These are phyloP conservation scores for Cubamyces sp. DNA, from an alignment of 768 basidiomycete species.

Conservation along the genomic window DNA sequence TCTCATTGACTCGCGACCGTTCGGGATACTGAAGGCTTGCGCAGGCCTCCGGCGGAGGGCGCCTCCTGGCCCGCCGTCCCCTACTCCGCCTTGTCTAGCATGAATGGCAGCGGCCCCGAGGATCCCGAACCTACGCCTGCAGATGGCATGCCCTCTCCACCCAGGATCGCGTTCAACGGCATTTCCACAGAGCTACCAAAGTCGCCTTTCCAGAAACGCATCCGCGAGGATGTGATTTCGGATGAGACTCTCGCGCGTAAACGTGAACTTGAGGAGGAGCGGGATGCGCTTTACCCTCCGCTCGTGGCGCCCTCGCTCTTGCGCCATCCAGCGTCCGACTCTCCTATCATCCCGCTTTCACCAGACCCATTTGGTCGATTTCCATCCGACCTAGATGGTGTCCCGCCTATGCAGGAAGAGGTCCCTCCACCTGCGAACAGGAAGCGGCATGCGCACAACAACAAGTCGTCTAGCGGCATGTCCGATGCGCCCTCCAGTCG, in stretches of 20 bases:
- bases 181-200: slow-evolving; percentile 64
- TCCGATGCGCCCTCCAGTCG: slow-evolving; percentile 44
- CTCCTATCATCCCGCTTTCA: slow-evolving; percentile 79
- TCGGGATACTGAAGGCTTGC: slow-evolving; percentile 17
- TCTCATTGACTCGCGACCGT: slow-evolving; percentile 19
- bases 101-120: slow-evolving; percentile 18
- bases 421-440: slow-evolving; percentile 7
- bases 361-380: slow-evolving; percentile 83
- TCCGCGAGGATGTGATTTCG: slow-evolving; percentile 45
- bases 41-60: slow-evolving; percentile 21
- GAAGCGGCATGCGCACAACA: slow-evolving; percentile 11
- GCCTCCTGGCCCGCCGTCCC: slow-evolving; percentile 50
- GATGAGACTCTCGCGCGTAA: slow-evolving; percentile 47
- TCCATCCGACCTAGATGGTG: slow-evolving; percentile 45
- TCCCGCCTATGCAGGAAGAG: slow-evolving; percentile 21
- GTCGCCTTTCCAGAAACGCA: slow-evolving; percentile 36
- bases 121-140: slow-evolving; percentile 37
- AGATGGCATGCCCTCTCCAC: slow-evolving; percentile 53
- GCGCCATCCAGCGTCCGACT: slow-evolving; percentile 34
- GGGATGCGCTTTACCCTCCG: slow-evolving; percentile 51
- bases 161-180: slow-evolving; percentile 69
- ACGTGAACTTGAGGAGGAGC: slow-evolving; percentile 50
- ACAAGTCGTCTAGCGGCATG: slow-evolving; percentile 12
- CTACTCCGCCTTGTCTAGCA: slow-evolving; percentile 39
- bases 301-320: slow-evolving; percentile 37